These are phyloP conservation scores for Monilinia aucupariae DNA, from an alignment of 2,329 filamentous ascomycete species.

Conservation along the genomic window DNA sequence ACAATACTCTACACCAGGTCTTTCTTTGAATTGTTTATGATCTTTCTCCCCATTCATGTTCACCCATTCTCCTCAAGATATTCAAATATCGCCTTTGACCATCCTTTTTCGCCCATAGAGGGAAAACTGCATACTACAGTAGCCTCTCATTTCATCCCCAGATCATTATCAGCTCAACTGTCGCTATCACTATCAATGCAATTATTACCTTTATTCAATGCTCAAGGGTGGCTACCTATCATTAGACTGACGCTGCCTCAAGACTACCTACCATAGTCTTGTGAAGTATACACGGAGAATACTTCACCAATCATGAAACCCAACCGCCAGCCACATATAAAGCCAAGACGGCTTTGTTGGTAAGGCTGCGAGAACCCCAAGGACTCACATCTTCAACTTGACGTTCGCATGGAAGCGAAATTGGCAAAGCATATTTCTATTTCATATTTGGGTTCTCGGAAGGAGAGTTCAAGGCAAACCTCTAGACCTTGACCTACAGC, in stretches of 20 bases:
- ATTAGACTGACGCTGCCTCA: neutral
- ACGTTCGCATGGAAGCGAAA: neutral
- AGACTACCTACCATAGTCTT: neutral
- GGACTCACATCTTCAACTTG: neutral
- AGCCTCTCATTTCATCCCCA: too few relatives aligned
- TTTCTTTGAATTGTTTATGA: too few relatives aligned
- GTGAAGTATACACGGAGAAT: too few relatives aligned
- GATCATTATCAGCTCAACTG: neutral
- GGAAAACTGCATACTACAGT: too few relatives aligned
- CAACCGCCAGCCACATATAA: neutral
- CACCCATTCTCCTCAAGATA: too few relatives aligned
- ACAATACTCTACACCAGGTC: too few relatives aligned
- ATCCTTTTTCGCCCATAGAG: neutral
- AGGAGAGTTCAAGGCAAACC: neutral
- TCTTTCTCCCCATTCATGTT: too few relatives aligned
- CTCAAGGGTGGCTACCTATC: neutral
- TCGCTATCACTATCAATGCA: neutral
- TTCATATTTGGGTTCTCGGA: neutral
- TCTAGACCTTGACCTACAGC: neutral
- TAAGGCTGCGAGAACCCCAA: neutral
- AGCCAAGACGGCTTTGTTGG: constrained; percentile 1
- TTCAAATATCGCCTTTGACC: too few relatives aligned
- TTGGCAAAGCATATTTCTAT: neutral
- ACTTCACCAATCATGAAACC: neutral
- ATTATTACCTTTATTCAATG: neutral